Evolutionary conservation across 2,329 filamentous ascomycete genomes (phyloP).

Genomic region (Xylaria sp.): DNA sequence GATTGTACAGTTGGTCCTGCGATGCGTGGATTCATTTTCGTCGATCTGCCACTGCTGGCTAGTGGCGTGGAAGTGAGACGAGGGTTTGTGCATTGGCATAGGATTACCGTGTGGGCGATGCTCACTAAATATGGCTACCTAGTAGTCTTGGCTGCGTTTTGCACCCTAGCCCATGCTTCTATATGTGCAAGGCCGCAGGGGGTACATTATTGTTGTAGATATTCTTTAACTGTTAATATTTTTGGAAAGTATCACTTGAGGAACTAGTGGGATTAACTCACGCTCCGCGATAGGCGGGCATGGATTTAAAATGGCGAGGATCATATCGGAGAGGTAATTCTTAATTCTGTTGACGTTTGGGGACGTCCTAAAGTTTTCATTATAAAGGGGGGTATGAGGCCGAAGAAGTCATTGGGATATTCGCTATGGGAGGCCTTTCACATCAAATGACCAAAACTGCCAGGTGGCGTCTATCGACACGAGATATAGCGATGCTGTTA

Average conservation of each 20-base stretch:
- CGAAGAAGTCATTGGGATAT: neutral
- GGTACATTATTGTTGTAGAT: neutral
- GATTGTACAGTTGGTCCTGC: neutral
- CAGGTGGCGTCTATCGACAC: neutral
- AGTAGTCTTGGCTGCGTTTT: neutral
- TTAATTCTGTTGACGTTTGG: neutral
- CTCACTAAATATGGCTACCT: neutral
- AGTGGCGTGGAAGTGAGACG: neutral
- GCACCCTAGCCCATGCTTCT: constrained; percentile 10
- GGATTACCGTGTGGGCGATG: neutral
- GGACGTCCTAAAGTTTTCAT: neutral
- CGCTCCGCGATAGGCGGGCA: neutral
- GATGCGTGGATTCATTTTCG: neutral
- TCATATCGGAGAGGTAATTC: constrained; percentile 2
- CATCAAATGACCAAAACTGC: neutral
- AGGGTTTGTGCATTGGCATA: neutral
- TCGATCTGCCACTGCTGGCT: neutral
- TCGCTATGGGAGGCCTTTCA: neutral
- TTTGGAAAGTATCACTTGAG: neutral
- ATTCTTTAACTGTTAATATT: neutral
- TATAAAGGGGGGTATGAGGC: neutral
- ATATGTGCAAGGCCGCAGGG: neutral
- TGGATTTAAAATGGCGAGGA: neutral
- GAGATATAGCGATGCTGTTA: neutral
- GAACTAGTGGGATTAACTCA: neutral